phyloP scores from a whole-genome alignment of 2,329 filamentous ascomycete species.

The Claviceps pusilla region DNA sequence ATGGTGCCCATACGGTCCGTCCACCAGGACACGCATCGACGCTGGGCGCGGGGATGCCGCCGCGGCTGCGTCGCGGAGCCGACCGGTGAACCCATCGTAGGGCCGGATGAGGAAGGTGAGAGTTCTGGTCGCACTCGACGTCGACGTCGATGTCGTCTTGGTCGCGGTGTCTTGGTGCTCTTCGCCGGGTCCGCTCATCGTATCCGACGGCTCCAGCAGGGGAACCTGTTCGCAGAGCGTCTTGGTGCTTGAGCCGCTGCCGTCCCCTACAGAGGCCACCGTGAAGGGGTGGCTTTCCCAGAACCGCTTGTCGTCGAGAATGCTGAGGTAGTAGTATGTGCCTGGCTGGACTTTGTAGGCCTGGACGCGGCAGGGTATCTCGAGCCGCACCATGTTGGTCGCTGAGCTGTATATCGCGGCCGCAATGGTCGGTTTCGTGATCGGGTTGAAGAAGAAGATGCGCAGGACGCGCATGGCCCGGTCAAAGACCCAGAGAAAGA shows the following conservation, averaged over 20 bases:
- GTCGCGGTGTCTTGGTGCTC: background rate
- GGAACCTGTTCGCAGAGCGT: slow-evolving; percentile 17
- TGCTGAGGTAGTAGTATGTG: slow-evolving; percentile 30
- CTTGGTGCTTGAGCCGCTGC: slow-evolving; percentile 5
- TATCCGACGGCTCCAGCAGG: slow-evolving; percentile 13
- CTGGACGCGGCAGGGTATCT: slow-evolving; percentile 20
- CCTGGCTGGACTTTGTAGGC: slow-evolving; percentile 23
- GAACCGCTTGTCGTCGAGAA: slow-evolving; percentile 22
- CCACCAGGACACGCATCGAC: slow-evolving; percentile 23
- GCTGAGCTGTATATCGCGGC: slow-evolving; percentile 20
- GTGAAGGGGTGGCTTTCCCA: slow-evolving; percentile 40
- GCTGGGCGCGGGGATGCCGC: slow-evolving; percentile 11
- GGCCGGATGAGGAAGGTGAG: slow-evolving; percentile 31
- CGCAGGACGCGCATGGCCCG: slow-evolving; percentile 30
- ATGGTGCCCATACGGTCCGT: slow-evolving; percentile 30
- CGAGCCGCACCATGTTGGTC: slow-evolving; percentile 28
- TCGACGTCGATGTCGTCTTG: background rate
- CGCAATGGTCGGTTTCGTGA: slow-evolving; percentile 22
- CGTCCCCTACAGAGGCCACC: slow-evolving; percentile 19
- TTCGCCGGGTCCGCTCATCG: background rate
- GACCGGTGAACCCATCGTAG: slow-evolving; percentile 28
- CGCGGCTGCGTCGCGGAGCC: slow-evolving; percentile 20
- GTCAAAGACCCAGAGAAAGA: slow-evolving; percentile 34
- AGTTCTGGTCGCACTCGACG: background rate
- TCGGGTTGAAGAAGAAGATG: slow-evolving; percentile 24